Percentiles rank a stretch among this genome's conserved stretches.
Evolutionary conservation across 1,284 basidiomycete genomes (phyloP).

Genomic region (Psilocybe mexicana): DNA sequence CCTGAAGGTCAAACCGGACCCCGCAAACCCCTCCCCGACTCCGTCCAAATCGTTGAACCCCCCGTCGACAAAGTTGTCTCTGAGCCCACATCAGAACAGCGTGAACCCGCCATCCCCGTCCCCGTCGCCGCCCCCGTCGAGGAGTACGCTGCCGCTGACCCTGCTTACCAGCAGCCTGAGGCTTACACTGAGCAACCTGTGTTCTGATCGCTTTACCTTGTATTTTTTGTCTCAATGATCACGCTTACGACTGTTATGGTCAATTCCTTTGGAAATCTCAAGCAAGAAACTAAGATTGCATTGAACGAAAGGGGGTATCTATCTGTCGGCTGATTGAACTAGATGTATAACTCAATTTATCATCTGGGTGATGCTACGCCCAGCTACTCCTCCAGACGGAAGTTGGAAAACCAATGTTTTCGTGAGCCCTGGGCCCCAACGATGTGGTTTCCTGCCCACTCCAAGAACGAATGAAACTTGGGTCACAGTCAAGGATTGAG

Average conservation of each 20-base stretch:
- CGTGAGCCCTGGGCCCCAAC: slow-evolving; percentile 20
- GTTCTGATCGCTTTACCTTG: slow-evolving; percentile 42
- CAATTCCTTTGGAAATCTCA: background rate
- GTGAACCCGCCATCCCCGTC: slow-evolving; percentile 62
- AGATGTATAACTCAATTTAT: slow-evolving; percentile 10
- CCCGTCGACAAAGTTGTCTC: slow-evolving; percentile 77
- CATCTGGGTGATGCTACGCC: slow-evolving; percentile 42
- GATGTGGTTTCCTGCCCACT: slow-evolving; percentile 23
- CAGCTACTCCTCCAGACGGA: slow-evolving; percentile 37
- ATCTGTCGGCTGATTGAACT: background rate
- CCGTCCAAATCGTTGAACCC: slow-evolving; percentile 89
- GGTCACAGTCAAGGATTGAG: slow-evolving; percentile 35
- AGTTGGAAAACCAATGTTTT: slow-evolving; percentile 29
- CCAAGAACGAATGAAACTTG: slow-evolving; percentile 24
- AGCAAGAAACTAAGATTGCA: background rate
- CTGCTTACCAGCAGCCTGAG: slow-evolving; percentile 42
- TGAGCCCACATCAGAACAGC: slow-evolving; percentile 80
- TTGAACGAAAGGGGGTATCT: background rate
- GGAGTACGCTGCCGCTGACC: slow-evolving; percentile 41
- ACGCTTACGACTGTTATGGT: slow-evolving; percentile 10
- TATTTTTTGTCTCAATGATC: slow-evolving; percentile 18
- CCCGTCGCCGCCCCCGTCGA: slow-evolving; percentile 50
- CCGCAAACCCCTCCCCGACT: slow-evolving; percentile 94
- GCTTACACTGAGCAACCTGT: slow-evolving; percentile 42
- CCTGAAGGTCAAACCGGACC: slow-evolving; percentile 89